Base-by-base conservation (phyloP, 169 alveolate genomes). In the Cyclospora cayetanensis region DNA sequence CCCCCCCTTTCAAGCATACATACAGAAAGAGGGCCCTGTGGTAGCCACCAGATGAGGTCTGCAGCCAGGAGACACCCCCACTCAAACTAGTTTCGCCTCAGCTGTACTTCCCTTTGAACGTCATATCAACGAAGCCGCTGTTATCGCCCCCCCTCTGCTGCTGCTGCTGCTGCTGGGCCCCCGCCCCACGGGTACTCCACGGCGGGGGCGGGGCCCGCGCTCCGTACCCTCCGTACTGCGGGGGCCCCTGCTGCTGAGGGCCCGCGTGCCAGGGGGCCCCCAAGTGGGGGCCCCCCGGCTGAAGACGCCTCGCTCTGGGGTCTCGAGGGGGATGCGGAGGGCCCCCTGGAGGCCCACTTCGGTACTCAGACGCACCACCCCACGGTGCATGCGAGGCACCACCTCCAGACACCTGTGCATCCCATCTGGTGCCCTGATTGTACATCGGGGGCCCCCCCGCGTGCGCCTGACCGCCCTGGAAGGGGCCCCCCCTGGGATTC, bases 111-210 rank as follows among this genome's bases (percentile, higher is more conserved):
- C 79, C 79, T 31, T 27, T 66, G 22, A 66, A 66, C 18, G 79
- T 66, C 79, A 66, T n/a, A 22, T 66, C 31, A 4, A 66, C 79
- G 25, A 27, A 66, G 35, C 42, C 79, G 79, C 25, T 66, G 79
- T 20, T 66, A 42, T 31, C 79, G 4, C 46, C 43, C 42, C 42
- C 22, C 79, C 25, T 11, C 46, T 31, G 42, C 43, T 66, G 79
- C 79, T 66, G 79, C 79, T n/a, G 79, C 79, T 66, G 79, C 79
- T n/a, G 79, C 79, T 27, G 79, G n/a, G n/a, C n/a, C n/a, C n/a
- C n/a, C n/a, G n/a, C n/a, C n/a, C n/a, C n/a, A n/a, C n/a, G n/a
- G n/a, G n/a, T n/a, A n/a, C 55, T 15, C 55, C 55, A 46, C 55
- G 55, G 55, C 55, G 55, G 55, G 22, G 22, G 55, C 55, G 7